Conservation (phyloP, 23 red algal genomes). For the Gracilaria gracilis region DNA sequence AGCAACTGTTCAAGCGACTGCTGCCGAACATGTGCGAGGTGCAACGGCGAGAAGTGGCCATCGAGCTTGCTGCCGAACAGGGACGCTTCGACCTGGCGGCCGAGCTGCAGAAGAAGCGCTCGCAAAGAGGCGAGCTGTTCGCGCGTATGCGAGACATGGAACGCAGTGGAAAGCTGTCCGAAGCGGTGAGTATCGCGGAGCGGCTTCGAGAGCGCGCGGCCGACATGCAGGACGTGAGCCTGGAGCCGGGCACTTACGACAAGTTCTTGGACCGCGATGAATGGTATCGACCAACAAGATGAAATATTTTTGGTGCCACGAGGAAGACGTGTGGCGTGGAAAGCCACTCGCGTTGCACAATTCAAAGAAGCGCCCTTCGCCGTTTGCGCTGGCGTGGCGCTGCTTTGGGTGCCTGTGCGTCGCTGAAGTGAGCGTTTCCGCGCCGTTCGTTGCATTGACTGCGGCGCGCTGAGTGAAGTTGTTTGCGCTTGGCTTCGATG, state of each 20-base stretch:
- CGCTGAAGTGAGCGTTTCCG: no score
- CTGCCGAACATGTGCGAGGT: constrained; percentile 43
- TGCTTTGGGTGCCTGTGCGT: no score
- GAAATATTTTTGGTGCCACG: not conserved
- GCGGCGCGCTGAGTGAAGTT: not conserved
- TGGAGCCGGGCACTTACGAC: constrained; percentile 54
- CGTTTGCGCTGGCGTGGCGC: no score
- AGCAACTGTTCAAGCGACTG: constrained; percentile 1
- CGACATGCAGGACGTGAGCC: constrained; percentile 23
- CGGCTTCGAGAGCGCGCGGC: not conserved
- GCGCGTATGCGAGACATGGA: constrained; percentile 10
- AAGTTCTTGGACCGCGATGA: constrained; percentile 33
- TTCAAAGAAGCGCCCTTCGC: not conserved
- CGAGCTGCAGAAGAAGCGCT: constrained; percentile 17
- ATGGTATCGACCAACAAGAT: constrained; percentile 40
- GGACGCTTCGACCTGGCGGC: constrained; percentile 35
- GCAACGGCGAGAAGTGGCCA: constrained; percentile 37
- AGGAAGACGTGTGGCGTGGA: not conserved
- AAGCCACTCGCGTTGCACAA: not conserved
- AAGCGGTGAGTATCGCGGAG: constrained; percentile 1
- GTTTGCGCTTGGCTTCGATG: not conserved
- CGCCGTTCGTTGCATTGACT: no score
- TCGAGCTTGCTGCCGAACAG: constrained; percentile 40
- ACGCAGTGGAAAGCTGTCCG: not conserved
- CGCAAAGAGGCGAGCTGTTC: constrained; percentile 8